These are phyloP conservation scores for Diaporthe australafricana DNA, from an alignment of 2,329 filamentous ascomycete species.

Conservation along the genomic window DNA sequence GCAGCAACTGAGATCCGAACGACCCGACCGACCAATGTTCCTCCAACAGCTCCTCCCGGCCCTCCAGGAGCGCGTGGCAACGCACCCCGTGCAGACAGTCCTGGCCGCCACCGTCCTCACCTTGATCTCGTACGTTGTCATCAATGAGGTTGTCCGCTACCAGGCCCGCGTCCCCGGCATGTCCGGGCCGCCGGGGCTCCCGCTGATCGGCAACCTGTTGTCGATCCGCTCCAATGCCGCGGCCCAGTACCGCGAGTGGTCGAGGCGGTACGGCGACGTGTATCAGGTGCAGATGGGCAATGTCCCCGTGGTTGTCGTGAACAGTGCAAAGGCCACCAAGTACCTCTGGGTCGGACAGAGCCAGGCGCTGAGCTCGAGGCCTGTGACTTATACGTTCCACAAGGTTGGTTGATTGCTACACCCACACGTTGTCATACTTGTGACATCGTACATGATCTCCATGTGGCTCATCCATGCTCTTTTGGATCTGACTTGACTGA, in stretches of 20 bases:
- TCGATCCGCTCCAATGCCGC: slow-evolving; percentile 67
- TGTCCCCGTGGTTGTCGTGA: slow-evolving; percentile 74
- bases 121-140: slow-evolving; percentile 57
- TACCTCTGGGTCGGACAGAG: slow-evolving; percentile 75
- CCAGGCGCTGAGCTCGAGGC: slow-evolving; percentile 73
- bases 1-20: neutral
- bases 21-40: neutral
- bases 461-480: neutral
- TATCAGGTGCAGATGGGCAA: slow-evolving; percentile 50
- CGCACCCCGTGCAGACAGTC: slow-evolving; percentile 8
- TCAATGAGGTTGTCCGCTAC: slow-evolving; percentile 61
- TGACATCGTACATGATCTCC: neutral
- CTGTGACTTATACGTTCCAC: slow-evolving; percentile 72
- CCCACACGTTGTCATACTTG: too few species aligned
- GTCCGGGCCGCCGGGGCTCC: slow-evolving; percentile 61
- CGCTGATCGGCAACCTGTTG: slow-evolving; percentile 66
- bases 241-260: slow-evolving; percentile 59
- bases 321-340: slow-evolving; percentile 73
- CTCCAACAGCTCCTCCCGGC: neutral
- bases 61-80: neutral
- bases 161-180: slow-evolving; percentile 58
- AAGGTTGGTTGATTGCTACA: slow-evolving; percentile 52
- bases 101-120: slow-evolving; percentile 31
- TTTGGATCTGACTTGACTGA: neutral
- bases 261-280: slow-evolving; percentile 45